phyloP scores from a whole-genome alignment of 2,329 filamentous ascomycete species.

The Macroventuria anomochaeta region DNA sequence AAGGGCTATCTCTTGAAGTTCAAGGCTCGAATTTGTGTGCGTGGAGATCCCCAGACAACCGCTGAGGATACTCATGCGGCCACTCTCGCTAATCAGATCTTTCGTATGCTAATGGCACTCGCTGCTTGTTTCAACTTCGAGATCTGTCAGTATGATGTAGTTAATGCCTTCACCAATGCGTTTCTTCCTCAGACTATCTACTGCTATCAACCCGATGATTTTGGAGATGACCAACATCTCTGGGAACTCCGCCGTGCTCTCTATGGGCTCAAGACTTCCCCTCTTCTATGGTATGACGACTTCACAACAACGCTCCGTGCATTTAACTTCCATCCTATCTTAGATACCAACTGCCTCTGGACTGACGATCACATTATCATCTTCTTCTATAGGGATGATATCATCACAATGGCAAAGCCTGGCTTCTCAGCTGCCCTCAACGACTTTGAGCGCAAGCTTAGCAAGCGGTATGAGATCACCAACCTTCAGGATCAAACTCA shows the following conservation, averaged over 20 bases:
- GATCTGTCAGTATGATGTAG: slow-evolving; percentile 23
- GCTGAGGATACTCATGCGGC: slow-evolving; percentile 24
- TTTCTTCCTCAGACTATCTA: not conserved
- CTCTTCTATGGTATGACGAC: slow-evolving; percentile 23
- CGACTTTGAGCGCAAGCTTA: not conserved
- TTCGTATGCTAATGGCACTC: slow-evolving; percentile 29
- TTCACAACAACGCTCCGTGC: not conserved
- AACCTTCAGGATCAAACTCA: too few species aligned
- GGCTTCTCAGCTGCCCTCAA: not conserved
- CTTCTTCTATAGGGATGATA: not conserved
- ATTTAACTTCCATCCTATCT: not conserved
- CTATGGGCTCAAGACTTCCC: slow-evolving; percentile 25
- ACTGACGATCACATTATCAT: not conserved
- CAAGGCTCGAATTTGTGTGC: slow-evolving; percentile 22
- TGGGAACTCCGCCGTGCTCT: slow-evolving; percentile 20
- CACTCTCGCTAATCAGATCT: slow-evolving; percentile 27
- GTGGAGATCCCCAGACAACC: slow-evolving; percentile 20
- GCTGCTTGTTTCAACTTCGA: slow-evolving; percentile 27
- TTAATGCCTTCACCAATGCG: slow-evolving; percentile 31
- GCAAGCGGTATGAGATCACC: not conserved
- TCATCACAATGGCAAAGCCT: not conserved
- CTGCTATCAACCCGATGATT: slow-evolving; percentile 1
- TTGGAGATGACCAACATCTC: slow-evolving; percentile 9
- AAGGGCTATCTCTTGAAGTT: slow-evolving; percentile 21
- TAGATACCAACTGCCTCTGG: not conserved